Percentiles rank a stretch among this genome's conserved stretches.
phyloP scores from a whole-genome alignment of 2,329 filamentous ascomycete species.

The Byssothecium circinans region DNA sequence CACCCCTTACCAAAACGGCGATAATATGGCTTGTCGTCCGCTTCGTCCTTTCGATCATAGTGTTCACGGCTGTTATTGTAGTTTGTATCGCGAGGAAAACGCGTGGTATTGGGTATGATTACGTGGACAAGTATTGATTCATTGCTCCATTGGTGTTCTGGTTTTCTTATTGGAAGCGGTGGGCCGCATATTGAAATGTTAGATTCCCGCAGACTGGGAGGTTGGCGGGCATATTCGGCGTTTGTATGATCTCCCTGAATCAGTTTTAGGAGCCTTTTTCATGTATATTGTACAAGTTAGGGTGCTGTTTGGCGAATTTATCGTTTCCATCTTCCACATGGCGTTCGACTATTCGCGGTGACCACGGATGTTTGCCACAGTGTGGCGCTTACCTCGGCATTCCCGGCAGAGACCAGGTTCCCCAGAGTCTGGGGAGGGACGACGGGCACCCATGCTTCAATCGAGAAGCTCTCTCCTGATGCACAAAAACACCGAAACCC shows the following conservation, averaged over 20 bases:
- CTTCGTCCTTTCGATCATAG: conserved; percentile 22
- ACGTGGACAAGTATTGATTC: neutral
- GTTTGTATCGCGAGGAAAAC: conserved; percentile 15
- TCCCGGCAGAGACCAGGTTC: neutral
- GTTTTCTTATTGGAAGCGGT: neutral
- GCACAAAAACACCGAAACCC: neutral
- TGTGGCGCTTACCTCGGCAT: neutral
- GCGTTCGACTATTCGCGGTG: no score
- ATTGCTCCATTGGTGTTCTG: neutral
- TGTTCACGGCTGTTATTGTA: conserved; percentile 17
- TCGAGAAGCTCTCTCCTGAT: neutral
- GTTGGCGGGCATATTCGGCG: conserved; percentile 2
- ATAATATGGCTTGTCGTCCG: conserved; percentile 27
- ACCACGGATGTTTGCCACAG: neutral
- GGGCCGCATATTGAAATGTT: neutral
- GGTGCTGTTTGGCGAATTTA: no score
- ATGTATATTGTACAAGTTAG: no score
- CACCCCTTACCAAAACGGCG: conserved; percentile 25
- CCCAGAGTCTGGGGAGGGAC: neutral
- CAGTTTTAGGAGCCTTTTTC: neutral
- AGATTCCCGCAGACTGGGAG: neutral
- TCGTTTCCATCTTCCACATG: no score
- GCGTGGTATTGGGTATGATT: conserved; percentile 9
- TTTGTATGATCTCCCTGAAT: neutral
- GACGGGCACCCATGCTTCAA: neutral